Evolutionary conservation across 2,329 filamentous ascomycete species (phyloP).

Genomic region (Incumbomyces delicatus): DNA sequence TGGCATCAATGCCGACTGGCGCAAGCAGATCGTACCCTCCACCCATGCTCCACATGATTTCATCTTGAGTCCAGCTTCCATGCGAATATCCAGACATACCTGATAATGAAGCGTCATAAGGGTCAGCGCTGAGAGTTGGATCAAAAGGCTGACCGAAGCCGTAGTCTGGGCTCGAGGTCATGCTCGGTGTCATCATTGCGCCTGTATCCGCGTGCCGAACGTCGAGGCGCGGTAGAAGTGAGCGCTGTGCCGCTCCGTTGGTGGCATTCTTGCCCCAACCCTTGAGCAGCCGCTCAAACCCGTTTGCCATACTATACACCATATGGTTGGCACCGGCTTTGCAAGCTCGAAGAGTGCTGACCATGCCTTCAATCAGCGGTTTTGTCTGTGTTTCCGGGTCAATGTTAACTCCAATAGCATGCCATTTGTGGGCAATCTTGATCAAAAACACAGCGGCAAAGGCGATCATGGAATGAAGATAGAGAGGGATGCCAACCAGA

Average conservation of each 20-base stretch:
- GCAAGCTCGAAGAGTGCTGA: conserved; percentile 14
- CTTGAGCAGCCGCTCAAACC: conserved; percentile 18
- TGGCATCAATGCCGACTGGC: not conserved
- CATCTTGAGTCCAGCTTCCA: conserved; percentile 19
- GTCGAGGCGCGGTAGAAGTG: conserved; percentile 1
- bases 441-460: conserved; percentile 38
- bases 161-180: conserved; percentile 5
- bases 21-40: conserved; percentile 21
- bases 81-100: conserved; percentile 12
- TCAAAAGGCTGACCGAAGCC: conserved; percentile 11
- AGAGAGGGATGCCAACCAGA: conserved; percentile 38
- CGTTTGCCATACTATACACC: conserved; percentile 20
- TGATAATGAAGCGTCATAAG: conserved; percentile 3
- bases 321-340: conserved; percentile 17
- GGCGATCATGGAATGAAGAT: conserved; percentile 36
- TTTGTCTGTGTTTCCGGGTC: conserved; percentile 18
- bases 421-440: conserved; percentile 27
- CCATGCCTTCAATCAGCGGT: conserved; percentile 18
- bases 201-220: conserved; percentile 1
- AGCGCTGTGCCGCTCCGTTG: not conserved
- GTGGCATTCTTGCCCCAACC: conserved; percentile 9
- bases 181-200: conserved; percentile 4
- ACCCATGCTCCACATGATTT: conserved; percentile 21
- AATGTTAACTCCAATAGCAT: conserved; percentile 18
- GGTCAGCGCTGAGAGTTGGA: conserved; percentile 11